A percentile compares a stretch with the other conserved stretches of the same genome.
Evolutionary conservation across 2,329 filamentous ascomycete genomes (phyloP).

Genomic region (Byssothecium circinans): DNA sequence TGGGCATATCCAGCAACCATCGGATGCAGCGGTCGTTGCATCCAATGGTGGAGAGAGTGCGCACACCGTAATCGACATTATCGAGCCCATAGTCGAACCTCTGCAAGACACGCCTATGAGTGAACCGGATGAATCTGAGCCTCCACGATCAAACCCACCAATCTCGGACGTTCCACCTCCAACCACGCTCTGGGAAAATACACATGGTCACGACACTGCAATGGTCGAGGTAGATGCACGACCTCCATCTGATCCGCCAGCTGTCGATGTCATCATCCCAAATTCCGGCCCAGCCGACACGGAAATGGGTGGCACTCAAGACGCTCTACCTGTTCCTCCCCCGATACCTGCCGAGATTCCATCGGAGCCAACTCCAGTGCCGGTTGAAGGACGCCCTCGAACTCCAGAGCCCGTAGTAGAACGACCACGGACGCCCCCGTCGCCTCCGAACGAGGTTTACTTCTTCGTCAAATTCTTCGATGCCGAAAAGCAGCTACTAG

Average conservation of each 20-base stretch:
- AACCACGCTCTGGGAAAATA: neutral
- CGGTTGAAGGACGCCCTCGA: conserved; percentile 13
- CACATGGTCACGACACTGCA: conserved; percentile 19
- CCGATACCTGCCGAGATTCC: conserved; percentile 13
- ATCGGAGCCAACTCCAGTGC: conserved; percentile 15
- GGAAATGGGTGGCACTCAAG: conserved; percentile 42
- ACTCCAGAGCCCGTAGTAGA: conserved; percentile 12
- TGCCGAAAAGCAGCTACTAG: conserved; percentile 37
- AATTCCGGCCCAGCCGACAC: conserved; percentile 27
- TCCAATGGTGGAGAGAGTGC: neutral
- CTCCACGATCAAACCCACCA: conserved; percentile 5
- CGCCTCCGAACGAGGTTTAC: conserved; percentile 40
- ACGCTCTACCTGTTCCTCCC: conserved; percentile 21
- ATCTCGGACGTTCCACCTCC: conserved; percentile 7
- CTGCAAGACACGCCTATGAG: conserved; percentile 43
- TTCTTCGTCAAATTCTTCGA: conserved; percentile 47
- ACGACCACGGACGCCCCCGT: conserved; percentile 21
- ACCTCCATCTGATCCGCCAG: conserved; percentile 19
- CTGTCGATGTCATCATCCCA: conserved; percentile 25
- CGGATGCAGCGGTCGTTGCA: conserved; percentile 2
- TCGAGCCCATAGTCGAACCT: conserved; percentile 11
- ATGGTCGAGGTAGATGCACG: conserved; percentile 28
- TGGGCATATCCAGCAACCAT: neutral
- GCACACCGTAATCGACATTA: conserved; percentile 3
- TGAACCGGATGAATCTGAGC: conserved; percentile 34